These are phyloP conservation scores for Conoideocrella luteorostrata DNA, from an alignment of 2,329 filamentous ascomycete genomes.

Conservation along the genomic window DNA sequence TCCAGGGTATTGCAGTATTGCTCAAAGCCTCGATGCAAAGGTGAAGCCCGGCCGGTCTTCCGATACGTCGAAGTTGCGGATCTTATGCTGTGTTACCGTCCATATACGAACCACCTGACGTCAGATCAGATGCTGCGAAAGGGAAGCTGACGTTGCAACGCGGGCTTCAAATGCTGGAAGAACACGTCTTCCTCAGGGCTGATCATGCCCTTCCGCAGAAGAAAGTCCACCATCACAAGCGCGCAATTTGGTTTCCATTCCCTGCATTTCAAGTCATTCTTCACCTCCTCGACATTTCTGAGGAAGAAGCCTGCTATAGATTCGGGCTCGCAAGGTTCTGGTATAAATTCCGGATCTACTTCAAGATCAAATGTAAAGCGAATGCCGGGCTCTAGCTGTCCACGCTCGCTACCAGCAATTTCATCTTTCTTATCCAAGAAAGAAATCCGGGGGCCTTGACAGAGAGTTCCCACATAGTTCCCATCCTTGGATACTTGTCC, in stretches of 20 bases:
- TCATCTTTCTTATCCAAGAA: slow-evolving; percentile 29
- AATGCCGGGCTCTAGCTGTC: slow-evolving; percentile 31
- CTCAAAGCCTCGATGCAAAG: too few relatives aligned
- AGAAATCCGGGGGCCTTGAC: slow-evolving; percentile 19
- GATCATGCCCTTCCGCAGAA: slow-evolving; percentile 24
- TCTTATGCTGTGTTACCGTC: not conserved
- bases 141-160: slow-evolving; percentile 20
- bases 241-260: slow-evolving; percentile 34
- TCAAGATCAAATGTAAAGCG: slow-evolving; percentile 30
- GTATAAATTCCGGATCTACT: slow-evolving; percentile 18
- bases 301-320: slow-evolving; percentile 22
- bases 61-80: not conserved
- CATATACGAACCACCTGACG: not conserved
- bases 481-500: slow-evolving; percentile 13
- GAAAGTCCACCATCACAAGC: slow-evolving; percentile 32
- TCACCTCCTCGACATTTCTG: slow-evolving; percentile 23
- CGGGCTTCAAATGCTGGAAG: slow-evolving; percentile 15
- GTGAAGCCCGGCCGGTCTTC: slow-evolving; percentile 1
- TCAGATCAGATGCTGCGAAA: slow-evolving; percentile 12
- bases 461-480: slow-evolving; percentile 17
- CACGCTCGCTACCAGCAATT: slow-evolving; percentile 22
- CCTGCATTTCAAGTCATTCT: slow-evolving; percentile 17
- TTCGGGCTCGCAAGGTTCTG: slow-evolving; percentile 18
- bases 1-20: too few relatives aligned
- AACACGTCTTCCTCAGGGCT: slow-evolving; percentile 17